phyloP scores from a whole-genome alignment of 1,284 basidiomycete genomes.

The Ustilago vetiveriae region DNA sequence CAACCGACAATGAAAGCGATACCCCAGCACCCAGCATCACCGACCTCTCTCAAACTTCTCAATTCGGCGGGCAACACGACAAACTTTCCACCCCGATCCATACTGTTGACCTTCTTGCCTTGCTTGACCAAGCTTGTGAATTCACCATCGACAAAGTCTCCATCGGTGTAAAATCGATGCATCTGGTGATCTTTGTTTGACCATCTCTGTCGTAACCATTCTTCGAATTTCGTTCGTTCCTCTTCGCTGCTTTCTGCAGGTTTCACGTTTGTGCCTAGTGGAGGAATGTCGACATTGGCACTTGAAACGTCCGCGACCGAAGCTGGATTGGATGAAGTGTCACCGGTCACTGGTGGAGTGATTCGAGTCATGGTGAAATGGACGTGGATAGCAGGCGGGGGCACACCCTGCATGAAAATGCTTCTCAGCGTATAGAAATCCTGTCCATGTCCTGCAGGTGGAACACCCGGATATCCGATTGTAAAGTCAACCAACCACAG shows the following conservation, averaged over 20 bases:
- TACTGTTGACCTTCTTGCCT: slow-evolving; percentile 1
- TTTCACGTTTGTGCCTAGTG: slow-evolving; percentile 28
- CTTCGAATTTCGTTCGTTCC: slow-evolving; percentile 80
- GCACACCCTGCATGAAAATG: slow-evolving; percentile 82
- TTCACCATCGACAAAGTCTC: slow-evolving; percentile 58
- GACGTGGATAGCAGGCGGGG: slow-evolving; percentile 86
- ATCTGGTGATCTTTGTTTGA: slow-evolving; percentile 82
- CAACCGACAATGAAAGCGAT: slow-evolving; percentile 17
- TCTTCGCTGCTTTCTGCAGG: slow-evolving; percentile 71
- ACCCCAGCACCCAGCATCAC: slow-evolving; percentile 50
- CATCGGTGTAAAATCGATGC: slow-evolving; percentile 72
- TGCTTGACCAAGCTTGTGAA: slow-evolving; percentile 13
- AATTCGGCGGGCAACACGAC: slow-evolving; percentile 50
- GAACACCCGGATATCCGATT: slow-evolving; percentile 83
- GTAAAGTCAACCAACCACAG: slow-evolving; percentile 80
- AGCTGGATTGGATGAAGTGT: slow-evolving; percentile 15
- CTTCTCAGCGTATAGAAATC: slow-evolving; percentile 84
- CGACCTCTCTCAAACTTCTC: slow-evolving; percentile 40
- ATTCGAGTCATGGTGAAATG: slow-evolving; percentile 66
- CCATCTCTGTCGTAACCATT: slow-evolving; percentile 85
- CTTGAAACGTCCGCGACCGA: slow-evolving; percentile 8
- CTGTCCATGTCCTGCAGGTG: slow-evolving; percentile 74
- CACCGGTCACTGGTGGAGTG: slow-evolving; percentile 10
- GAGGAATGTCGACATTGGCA: slow-evolving; percentile 16
- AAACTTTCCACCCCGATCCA: slow-evolving; percentile 8